A percentile compares a stretch with the other conserved stretches of the same genome.
Conservation (phyloP, 306 rosid species). For the Amphicarpaea edgeworthii region DNA sequence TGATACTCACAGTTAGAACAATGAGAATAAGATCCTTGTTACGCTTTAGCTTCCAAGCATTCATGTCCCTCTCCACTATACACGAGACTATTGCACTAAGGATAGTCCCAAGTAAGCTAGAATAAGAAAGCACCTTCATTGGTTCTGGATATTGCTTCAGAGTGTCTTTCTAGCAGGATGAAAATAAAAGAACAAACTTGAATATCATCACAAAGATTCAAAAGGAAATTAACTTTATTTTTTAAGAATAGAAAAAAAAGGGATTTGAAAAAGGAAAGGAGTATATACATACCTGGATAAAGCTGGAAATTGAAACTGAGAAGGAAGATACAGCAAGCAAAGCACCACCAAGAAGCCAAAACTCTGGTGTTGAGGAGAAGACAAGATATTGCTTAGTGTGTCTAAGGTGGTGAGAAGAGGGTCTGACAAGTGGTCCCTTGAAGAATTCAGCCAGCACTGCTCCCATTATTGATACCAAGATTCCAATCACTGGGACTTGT, state of each 20-base stretch:
- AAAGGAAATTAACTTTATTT: not conserved
- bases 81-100: slow-evolving; percentile 45
- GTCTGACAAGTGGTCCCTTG: slow-evolving; percentile 64
- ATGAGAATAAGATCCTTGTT: slow-evolving; percentile 51
- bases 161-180: slow-evolving; percentile 43
- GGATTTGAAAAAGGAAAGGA: not conserved
- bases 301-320: slow-evolving; percentile 66
- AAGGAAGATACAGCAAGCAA: slow-evolving; percentile 67
- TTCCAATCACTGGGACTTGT: slow-evolving; percentile 62
- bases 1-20: slow-evolving; percentile 46
- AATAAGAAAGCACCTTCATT: slow-evolving; percentile 50
- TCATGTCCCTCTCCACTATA: slow-evolving; percentile 43
- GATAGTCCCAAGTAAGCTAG: slow-evolving; percentile 48
- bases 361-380: slow-evolving; percentile 68
- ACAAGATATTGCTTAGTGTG: slow-evolving; percentile 50
- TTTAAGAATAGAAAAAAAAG: not conserved
- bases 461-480: slow-evolving; percentile 66
- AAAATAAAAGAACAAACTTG: slow-evolving; percentile 8
- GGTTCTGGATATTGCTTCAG: slow-evolving; percentile 49
- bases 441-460: slow-evolving; percentile 61
- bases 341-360: slow-evolving; percentile 81
- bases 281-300: slow-evolving; percentile 60
- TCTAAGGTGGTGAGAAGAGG: slow-evolving; percentile 56
- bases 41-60: slow-evolving; percentile 51
- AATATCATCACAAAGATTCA: slow-evolving; percentile 18